A percentile compares a stretch with the other conserved stretches of the same genome.
These are phyloP conservation scores for Fraxinus xanthoxyloides DNA, from an alignment of 305 asterid species.

Conservation along the genomic window DNA sequence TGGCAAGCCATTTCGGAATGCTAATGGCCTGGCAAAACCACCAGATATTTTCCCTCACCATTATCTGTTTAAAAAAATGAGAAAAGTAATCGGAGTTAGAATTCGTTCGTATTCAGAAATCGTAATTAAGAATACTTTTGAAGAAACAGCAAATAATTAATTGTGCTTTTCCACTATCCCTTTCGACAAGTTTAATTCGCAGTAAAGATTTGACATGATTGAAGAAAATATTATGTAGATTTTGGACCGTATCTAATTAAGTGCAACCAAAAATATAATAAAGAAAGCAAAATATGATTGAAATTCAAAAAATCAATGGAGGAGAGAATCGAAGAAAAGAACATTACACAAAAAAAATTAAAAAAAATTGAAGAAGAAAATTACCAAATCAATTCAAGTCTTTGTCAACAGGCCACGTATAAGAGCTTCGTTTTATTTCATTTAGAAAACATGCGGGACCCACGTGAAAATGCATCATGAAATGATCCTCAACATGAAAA, in stretches of 20 bases:
- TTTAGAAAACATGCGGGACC: background rate
- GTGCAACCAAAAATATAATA: background rate
- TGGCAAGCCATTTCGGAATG: constrained; percentile 34
- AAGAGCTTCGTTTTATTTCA: background rate
- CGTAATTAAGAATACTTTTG: background rate
- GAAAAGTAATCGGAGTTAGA: background rate
- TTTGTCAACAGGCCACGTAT: background rate
- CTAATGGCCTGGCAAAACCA: constrained; percentile 43
- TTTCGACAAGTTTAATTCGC: background rate
- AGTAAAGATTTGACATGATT: background rate
- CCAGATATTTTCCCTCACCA: constrained; percentile 47
- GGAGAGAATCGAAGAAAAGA: background rate
- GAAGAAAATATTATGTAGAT: background rate
- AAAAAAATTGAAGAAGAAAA: background rate
- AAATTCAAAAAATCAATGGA: background rate
- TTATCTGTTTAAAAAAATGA: constrained; percentile 27
- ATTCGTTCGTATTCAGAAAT: background rate
- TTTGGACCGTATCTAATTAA: background rate
- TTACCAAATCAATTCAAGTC: background rate
- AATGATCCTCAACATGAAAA: background rate
- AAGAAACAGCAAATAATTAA: background rate
- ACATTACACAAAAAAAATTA: background rate
- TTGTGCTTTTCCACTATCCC: background rate
- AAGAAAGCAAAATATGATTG: background rate
- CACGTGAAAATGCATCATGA: background rate